phyloP scores from a whole-genome alignment of 164 flowering plant species.

The Litsea cubeba region DNA sequence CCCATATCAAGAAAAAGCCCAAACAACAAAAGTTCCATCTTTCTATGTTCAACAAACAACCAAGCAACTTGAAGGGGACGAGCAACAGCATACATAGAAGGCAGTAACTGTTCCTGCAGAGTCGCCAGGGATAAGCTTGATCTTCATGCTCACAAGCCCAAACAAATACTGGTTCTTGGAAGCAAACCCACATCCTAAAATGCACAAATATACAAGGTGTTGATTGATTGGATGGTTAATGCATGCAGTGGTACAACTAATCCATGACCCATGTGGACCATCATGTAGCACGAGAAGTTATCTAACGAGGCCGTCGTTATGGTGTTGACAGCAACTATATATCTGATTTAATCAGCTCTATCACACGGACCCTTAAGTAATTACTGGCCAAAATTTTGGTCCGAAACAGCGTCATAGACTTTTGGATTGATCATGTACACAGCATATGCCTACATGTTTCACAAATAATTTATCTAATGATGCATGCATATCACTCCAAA shows the following conservation, averaged over 20 bases:
- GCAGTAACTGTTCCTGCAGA: conserved; percentile 28
- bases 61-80: neutral
- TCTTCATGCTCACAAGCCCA: conserved; percentile 9
- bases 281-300: conserved; percentile 28
- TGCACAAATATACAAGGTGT: neutral
- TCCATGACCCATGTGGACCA: no score
- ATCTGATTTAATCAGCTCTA: no score
- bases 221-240: no score
- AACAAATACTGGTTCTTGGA: conserved; percentile 4
- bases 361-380: no score
- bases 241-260: no score
- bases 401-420: no score
- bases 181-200: conserved; percentile 11
- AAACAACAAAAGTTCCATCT: neutral
- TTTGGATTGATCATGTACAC: no score
- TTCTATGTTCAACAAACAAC: neutral
- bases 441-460: no score
- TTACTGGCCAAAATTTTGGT: no score
- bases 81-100: conserved; percentile 53
- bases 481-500: no score
- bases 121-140: conserved; percentile 12
- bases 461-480: no score
- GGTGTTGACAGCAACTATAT: no score
- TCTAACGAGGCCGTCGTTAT: neutral
- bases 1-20: neutral